Percentiles rank a stretch among this genome's conserved stretches.
These are phyloP conservation scores for Candida tunisiensis DNA, from an alignment of 1,139 yeast species.

Conservation along the genomic window DNA sequence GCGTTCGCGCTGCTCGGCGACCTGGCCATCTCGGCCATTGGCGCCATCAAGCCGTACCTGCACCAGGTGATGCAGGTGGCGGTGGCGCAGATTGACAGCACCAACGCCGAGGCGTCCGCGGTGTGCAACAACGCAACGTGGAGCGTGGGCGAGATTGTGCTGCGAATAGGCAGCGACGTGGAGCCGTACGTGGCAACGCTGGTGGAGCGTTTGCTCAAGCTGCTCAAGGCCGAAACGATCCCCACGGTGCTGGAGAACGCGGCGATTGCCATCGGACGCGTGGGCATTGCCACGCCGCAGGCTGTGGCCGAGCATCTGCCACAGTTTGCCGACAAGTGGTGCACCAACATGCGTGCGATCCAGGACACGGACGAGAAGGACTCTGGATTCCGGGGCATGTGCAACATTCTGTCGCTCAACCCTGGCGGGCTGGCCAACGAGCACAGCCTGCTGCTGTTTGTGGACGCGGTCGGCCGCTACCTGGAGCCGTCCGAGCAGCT, in stretches of 20 bases:
- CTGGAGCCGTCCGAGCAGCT: slow-evolving; percentile 21
- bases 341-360: slow-evolving; percentile 42
- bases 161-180: slow-evolving; percentile 35
- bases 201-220: slow-evolving; percentile 44
- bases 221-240: slow-evolving; percentile 35
- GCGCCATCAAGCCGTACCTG: slow-evolving; percentile 38
- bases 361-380: slow-evolving; percentile 73
- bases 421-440: slow-evolving; percentile 48
- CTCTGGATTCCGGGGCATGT: slow-evolving; percentile 62
- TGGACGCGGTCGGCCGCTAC: slow-evolving; percentile 51
- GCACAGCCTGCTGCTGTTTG: slow-evolving; percentile 34
- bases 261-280: slow-evolving; percentile 85
- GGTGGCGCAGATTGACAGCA: slow-evolving; percentile 37
- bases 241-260: slow-evolving; percentile 61
- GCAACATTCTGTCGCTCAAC: slow-evolving; percentile 42
- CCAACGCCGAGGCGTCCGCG: slow-evolving; percentile 26
- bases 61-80: slow-evolving; percentile 43
- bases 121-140: slow-evolving; percentile 84
- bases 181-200: slow-evolving; percentile 40
- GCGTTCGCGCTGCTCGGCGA: slow-evolving; percentile 88
- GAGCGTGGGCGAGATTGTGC: slow-evolving; percentile 78
- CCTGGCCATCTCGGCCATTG: slow-evolving; percentile 48
- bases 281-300: slow-evolving; percentile 52
- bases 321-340: slow-evolving; percentile 49
- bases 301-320: slow-evolving; percentile 39